phyloP scores from a whole-genome alignment of 495 filamentous ascomycete species.

The Podospora anserina region DNA sequence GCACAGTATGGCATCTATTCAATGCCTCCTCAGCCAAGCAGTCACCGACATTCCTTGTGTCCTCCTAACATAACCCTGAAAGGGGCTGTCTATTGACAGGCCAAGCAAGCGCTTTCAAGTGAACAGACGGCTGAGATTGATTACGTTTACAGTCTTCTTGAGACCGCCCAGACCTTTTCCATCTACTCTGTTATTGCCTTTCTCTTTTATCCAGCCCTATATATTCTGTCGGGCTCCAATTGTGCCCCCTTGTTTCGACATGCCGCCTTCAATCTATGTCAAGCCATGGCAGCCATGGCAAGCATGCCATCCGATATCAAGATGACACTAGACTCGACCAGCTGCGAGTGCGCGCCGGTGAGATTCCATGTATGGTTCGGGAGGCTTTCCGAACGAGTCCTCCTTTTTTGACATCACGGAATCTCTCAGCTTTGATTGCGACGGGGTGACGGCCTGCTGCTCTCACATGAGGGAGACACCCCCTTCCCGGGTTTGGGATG shows the following conservation, averaged over 20 bases:
- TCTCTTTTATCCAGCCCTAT: not conserved
- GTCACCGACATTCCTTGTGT: not conserved
- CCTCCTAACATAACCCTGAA: not conserved
- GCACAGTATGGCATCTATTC: not conserved
- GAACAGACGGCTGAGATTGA: not conserved
- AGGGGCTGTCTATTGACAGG: not conserved
- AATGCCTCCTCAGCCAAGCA: not conserved
- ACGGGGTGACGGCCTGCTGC: not conserved
- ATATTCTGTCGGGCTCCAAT: not conserved
- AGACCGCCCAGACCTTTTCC: not conserved
- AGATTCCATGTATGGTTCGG: not conserved
- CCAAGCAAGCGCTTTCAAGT: not conserved
- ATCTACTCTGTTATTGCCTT: not conserved
- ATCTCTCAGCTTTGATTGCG: not conserved
- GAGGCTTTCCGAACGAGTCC: not conserved
- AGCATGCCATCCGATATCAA: not conserved
- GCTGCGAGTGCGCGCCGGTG: not conserved
- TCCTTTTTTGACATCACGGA: not conserved
- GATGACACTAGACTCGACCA: not conserved
- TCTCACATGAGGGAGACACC: not conserved
- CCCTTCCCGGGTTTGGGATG: conserved; percentile 12
- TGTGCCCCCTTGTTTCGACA: not conserved
- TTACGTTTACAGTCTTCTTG: not conserved
- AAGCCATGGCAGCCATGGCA: not conserved
- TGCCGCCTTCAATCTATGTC: not conserved